phyloP scores from a whole-genome alignment of 2,329 filamentous ascomycete genomes.

The Tympanopsis confertula region DNA sequence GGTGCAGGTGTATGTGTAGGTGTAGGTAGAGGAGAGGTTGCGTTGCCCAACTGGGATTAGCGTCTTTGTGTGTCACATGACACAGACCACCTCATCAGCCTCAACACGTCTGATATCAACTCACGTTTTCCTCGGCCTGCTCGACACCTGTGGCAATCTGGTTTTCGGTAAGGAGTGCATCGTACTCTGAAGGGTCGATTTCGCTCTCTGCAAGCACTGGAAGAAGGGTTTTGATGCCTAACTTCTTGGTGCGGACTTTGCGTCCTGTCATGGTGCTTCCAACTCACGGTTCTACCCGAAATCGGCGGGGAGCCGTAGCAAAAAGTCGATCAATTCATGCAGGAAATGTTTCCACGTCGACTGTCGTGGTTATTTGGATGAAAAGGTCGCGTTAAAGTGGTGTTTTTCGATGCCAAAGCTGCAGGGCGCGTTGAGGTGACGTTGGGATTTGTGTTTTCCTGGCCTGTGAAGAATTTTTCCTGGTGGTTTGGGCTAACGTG shows the following conservation, averaged over 20 bases:
- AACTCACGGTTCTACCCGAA: constrained; percentile 38
- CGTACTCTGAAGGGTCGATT: constrained; percentile 76
- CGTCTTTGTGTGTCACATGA: constrained; percentile 25
- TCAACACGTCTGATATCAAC: constrained; percentile 31
- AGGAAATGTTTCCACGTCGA: constrained; percentile 29
- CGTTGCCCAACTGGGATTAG: not conserved
- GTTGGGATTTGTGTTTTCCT: constrained; percentile 28
- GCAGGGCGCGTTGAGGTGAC: not conserved
- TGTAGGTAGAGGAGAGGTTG: not conserved
- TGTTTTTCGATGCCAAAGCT: not conserved
- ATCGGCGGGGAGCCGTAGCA: constrained; percentile 12
- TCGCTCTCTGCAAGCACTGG: constrained; percentile 81
- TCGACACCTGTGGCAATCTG: constrained; percentile 94
- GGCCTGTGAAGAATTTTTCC: constrained; percentile 36
- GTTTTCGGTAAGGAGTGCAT: constrained; percentile 70
- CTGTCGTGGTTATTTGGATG: constrained; percentile 25
- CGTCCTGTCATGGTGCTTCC: constrained; percentile 49
- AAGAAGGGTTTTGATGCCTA: constrained; percentile 80
- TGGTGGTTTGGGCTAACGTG: constrained; percentile 13
- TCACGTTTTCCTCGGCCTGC: constrained; percentile 91
- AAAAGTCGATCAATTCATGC: constrained; percentile 25
- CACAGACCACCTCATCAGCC: constrained; percentile 35
- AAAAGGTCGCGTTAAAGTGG: constrained; percentile 3
- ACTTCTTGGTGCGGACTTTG: constrained; percentile 77
- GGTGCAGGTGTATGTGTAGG: constrained; percentile 1